phyloP scores from a whole-genome alignment of 1,284 basidiomycete species.

The Ganoderma multipileum region DNA sequence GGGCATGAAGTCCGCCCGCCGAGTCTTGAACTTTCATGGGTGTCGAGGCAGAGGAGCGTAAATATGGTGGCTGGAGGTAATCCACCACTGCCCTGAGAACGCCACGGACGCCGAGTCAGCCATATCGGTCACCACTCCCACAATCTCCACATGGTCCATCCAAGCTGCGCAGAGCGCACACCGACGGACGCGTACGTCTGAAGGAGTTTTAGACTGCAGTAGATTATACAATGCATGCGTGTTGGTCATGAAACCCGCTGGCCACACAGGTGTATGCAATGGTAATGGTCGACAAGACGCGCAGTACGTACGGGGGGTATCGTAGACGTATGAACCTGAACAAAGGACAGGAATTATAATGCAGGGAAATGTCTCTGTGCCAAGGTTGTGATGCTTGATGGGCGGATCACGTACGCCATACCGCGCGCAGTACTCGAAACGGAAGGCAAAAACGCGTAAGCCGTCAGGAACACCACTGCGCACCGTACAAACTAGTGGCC shows the following conservation, averaged over 20 bases:
- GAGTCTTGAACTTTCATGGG: not conserved
- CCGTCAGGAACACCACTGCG: not conserved
- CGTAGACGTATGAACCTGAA: conserved; percentile 8
- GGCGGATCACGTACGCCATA: not conserved
- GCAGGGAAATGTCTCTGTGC: conserved; percentile 19
- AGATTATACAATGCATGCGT: conserved; percentile 27
- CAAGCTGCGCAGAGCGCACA: not conserved
- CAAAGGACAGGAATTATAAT: conserved; percentile 3
- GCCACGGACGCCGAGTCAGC: not conserved
- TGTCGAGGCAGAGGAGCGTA: not conserved
- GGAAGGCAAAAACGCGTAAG: not conserved
- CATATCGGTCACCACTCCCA: not conserved
- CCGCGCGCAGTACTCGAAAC: conserved; percentile 10
- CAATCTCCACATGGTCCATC: not conserved
- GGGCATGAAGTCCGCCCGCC: not conserved
- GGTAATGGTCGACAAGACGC: conserved; percentile 20
- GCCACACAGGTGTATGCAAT: conserved; percentile 25
- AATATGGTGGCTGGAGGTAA: not conserved
- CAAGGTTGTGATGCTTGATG: conserved; percentile 8
- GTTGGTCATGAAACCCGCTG: conserved; percentile 28
- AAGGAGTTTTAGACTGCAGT: conserved; percentile 5
- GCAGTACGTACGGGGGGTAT: conserved; percentile 27
- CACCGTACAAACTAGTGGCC: not conserved
- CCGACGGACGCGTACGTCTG: too few relatives aligned
- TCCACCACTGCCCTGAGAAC: not conserved